phyloP scores from a whole-genome alignment of 2,329 filamentous ascomycete genomes.

The Fonsecaea monophora region DNA sequence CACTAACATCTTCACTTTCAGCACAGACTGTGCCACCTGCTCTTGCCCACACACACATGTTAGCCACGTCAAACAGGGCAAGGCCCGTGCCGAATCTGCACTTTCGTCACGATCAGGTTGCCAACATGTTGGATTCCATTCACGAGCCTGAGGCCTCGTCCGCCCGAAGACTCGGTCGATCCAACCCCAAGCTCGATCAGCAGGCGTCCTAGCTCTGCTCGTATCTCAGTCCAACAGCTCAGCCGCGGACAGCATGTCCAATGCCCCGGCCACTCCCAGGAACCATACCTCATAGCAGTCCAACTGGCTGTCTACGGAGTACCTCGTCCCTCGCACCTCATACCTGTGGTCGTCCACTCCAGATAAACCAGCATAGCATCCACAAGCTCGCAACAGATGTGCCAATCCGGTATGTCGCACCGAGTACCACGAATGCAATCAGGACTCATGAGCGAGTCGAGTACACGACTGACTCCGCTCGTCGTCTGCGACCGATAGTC shows the following conservation, averaged over 20 bases:
- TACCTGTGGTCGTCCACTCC: background rate
- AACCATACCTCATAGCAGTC: background rate
- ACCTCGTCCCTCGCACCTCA: background rate
- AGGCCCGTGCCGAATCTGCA: background rate
- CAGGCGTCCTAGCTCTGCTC: background rate
- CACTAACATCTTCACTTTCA: background rate
- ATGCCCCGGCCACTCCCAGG: background rate
- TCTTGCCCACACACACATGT: background rate
- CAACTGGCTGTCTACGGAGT: background rate
- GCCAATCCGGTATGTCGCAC: background rate
- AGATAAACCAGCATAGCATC: background rate
- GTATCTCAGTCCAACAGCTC: background rate
- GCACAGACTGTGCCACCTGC: background rate
- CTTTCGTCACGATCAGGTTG: background rate
- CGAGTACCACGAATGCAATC: background rate
- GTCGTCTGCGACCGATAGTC: background rate
- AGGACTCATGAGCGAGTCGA: background rate
- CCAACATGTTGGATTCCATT: background rate
- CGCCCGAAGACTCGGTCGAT: background rate
- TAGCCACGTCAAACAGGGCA: background rate
- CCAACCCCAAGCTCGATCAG: background rate
- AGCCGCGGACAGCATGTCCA: background rate
- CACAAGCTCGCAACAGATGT: background rate
- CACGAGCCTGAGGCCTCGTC: background rate
- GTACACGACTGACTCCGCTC: background rate